Evolutionary conservation across 2,329 filamentous ascomycete species (phyloP), one percentile per base, ranked within the genome.

Genomic region (Trichothecium sympodiale): DNA sequence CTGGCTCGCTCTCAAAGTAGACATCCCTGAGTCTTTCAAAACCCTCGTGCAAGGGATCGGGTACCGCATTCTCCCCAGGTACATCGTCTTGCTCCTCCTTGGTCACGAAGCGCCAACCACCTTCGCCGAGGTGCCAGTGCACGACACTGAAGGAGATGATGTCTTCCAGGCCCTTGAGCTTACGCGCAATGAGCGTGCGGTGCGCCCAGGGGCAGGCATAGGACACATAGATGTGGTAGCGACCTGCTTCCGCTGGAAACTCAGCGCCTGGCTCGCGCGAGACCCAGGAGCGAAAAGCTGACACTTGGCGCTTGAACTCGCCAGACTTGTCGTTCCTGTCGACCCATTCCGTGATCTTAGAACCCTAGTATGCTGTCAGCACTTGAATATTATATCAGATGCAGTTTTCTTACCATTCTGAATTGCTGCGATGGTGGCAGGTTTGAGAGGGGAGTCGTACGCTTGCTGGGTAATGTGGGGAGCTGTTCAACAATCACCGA

Each of bases 131-230:
- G 50, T 94, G 80, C 89, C 88, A 96, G 61, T 95, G 88, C 36
- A 95, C 88, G n/a, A 75, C 77, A 0, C 85, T 91, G 46, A 67
- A 75, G 15, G 71, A 69, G 46, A 98, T 79, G 45, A 91, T 71
- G 38, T 93, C 80, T 49, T 96, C 83, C 1, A 98, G 70, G 0
- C 89, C 91, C 65, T 96, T 98, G 50, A 98, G 71, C 56, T 86
- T 81, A 39, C 89, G 74, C 3, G 83, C 82, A 46, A 96, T 94
- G 45, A 96, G 68, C 0, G 86, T 81, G 30, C 91, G 80, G 52
- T 86, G 85, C 5, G 89, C 88, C 88, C 88, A 95, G 4, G 88
- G 88, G 59, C 88, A 95, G 6, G 88, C 88, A 60, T 94, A 94
- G 50, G 82, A 89, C 46, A 94, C 81, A 55, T 89, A 98, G 48